Evolutionary conservation across 75 land plant genomes (phyloP).

Genomic region (Cunninghamia lanceolata): DNA sequence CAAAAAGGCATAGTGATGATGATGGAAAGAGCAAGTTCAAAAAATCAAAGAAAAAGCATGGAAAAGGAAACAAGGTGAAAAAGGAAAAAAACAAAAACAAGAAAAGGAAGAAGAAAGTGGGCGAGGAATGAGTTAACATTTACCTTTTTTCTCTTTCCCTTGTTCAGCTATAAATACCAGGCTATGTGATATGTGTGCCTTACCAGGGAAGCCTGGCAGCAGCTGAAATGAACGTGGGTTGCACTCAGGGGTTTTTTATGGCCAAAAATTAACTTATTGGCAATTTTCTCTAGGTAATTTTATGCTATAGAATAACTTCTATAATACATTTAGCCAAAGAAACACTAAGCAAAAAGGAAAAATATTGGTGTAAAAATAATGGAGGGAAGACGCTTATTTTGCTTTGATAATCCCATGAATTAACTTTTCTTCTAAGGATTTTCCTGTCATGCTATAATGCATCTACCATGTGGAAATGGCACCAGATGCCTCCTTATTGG

Average conservation of each 20-base stretch:
- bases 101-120: not conserved
- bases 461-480: not conserved
- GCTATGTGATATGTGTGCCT: not conserved
- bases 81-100: constrained; percentile 1
- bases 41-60: constrained; percentile 9
- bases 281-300: not conserved
- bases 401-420: not conserved
- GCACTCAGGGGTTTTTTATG: not conserved
- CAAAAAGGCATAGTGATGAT: not conserved
- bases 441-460: not conserved
- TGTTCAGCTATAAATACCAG: not conserved
- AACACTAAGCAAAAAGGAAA: not conserved
- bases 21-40: not conserved
- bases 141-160: not conserved
- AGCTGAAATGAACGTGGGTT: not conserved
- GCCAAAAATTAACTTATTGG: not conserved
- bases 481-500: not conserved
- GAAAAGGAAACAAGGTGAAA: not conserved
- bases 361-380: not conserved
- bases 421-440: not conserved
- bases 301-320: not conserved
- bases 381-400: not conserved
- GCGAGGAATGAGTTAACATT: not conserved
- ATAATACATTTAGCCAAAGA: not conserved
- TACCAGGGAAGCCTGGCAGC: not conserved